Percentiles rank a stretch among this genome's conserved stretches.
Evolutionary conservation across 495 filamentous ascomycete species (phyloP).

Genomic region (Bryoglossum gracile): DNA sequence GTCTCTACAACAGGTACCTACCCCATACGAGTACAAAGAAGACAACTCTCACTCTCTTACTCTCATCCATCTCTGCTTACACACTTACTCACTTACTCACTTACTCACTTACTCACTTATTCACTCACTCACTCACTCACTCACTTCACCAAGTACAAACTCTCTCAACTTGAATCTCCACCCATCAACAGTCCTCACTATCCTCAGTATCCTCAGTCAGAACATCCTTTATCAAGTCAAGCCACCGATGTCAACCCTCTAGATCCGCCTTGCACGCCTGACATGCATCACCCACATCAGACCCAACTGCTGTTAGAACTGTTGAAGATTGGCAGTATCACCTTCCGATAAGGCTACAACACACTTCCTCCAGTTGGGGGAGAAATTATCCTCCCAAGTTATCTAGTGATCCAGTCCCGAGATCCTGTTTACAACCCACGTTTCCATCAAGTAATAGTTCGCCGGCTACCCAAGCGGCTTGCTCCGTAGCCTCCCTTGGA

Average conservation of each 20-base stretch:
- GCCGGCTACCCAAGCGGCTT: not conserved
- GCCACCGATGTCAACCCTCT: constrained; percentile 2
- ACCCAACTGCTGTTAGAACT: constrained; percentile 26
- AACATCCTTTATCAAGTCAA: not conserved
- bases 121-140: too few species aligned
- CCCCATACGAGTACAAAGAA: too few species aligned
- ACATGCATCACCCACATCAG: constrained; percentile 27
- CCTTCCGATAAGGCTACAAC: constrained; percentile 14
- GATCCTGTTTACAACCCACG: not conserved
- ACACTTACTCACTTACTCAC: too few species aligned
- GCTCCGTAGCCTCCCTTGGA: constrained; percentile 5
- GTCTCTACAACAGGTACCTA: too few species aligned
- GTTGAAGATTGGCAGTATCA: constrained; percentile 15
- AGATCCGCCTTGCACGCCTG: constrained; percentile 17
- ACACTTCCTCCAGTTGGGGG: not conserved
- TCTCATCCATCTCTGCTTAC: too few species aligned
- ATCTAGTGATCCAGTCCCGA: not conserved
- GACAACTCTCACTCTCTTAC: too few species aligned
- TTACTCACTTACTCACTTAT: too few species aligned
- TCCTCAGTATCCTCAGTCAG: not conserved
- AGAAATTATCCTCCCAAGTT: not conserved
- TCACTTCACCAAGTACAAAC: too few species aligned
- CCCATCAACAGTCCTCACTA: not conserved
- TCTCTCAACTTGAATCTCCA: not conserved
- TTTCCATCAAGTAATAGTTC: constrained; percentile 16